phyloP scores from a whole-genome alignment of 805 yeast genomes.

The Saccharomycopsis selenospora region DNA sequence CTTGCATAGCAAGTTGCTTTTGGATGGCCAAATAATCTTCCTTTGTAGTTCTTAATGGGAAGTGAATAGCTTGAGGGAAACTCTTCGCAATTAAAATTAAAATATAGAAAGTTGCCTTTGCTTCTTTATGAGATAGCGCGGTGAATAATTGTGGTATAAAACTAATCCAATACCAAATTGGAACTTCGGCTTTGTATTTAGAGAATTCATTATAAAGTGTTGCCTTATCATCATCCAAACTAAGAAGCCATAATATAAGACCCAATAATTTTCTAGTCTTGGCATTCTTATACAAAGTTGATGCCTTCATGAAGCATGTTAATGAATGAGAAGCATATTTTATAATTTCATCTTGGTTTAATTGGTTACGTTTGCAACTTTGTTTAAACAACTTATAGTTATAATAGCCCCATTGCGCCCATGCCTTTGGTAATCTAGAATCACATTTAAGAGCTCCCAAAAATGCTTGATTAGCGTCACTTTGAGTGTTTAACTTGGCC shows the following conservation, averaged over 20 bases:
- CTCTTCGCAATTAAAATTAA: conserved; percentile 89
- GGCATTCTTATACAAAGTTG: conserved; percentile 87
- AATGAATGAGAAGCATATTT: conserved; percentile 83
- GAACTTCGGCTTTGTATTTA: conserved; percentile 88
- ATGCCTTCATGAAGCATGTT: conserved; percentile 96
- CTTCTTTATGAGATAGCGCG: conserved; percentile 85
- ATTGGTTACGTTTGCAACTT: conserved; percentile 4
- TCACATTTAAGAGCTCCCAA: conserved; percentile 97
- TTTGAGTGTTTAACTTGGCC: conserved; percentile 80
- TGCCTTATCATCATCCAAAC: conserved; percentile 80
- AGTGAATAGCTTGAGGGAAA: conserved; percentile 95
- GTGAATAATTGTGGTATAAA: conserved; percentile 91
- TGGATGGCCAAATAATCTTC: conserved; percentile 89
- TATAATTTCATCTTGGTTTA: conserved; percentile 64
- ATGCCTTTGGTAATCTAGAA: conserved; percentile 86
- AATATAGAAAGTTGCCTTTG: conserved; percentile 76
- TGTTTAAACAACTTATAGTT: conserved; percentile 84
- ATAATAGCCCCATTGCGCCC: conserved; percentile 99
- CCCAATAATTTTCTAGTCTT: conserved; percentile 84
- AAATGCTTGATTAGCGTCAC: conserved; percentile 95
- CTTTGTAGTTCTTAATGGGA: conserved; percentile 88
- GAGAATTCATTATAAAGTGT: conserved; percentile 82
- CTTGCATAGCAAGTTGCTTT: conserved; percentile 43
- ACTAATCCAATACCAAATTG: conserved; percentile 99
- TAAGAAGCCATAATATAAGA: conserved; percentile 85